Evolutionary conservation across 495 filamentous ascomycete genomes (phyloP).

Genomic region (Apodospora peruviana): DNA sequence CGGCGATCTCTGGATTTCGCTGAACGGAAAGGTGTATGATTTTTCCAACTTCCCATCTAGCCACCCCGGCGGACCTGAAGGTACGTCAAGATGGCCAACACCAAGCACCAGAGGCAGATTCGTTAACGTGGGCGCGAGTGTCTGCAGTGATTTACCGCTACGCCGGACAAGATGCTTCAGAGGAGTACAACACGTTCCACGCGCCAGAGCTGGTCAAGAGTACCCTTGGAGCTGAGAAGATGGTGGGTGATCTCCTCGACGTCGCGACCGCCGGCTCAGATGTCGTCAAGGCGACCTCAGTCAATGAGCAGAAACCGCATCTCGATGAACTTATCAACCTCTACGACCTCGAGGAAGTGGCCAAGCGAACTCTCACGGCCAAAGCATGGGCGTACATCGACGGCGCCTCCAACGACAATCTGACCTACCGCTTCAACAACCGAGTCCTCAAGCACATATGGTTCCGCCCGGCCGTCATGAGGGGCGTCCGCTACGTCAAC

Average conservation of each 20-base stretch:
- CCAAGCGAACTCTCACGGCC: conserved; percentile 51
- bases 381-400: conserved; percentile 85
- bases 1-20: conserved; percentile 69
- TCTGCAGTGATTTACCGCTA: too few species aligned
- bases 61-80: conserved; percentile 56
- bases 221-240: conserved; percentile 46
- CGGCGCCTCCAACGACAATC: conserved; percentile 70
- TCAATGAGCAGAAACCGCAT: conserved; percentile 38
- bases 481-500: conserved; percentile 57
- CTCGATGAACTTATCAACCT: conserved; percentile 64
- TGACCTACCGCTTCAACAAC: conserved; percentile 51
- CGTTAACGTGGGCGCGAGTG: too few species aligned
- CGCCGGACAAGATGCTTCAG: conserved; percentile 68
- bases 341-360: conserved; percentile 67
- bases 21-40: conserved; percentile 72
- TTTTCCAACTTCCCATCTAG: conserved; percentile 58
- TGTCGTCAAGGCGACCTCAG: too few species aligned
- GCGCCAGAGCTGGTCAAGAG: conserved; percentile 53
- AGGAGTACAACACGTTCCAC: conserved; percentile 64
- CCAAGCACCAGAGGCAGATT: too few species aligned
- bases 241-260: conserved; percentile 52
- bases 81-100: conserved; percentile 55
- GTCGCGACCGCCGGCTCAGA: background rate
- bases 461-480: conserved; percentile 68
- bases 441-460: conserved; percentile 58